Evolutionary conservation across 2,329 filamentous ascomycete species (phyloP), one percentile per base, ranked within the genome.

Genomic region (Fusarium chaquense): DNA sequence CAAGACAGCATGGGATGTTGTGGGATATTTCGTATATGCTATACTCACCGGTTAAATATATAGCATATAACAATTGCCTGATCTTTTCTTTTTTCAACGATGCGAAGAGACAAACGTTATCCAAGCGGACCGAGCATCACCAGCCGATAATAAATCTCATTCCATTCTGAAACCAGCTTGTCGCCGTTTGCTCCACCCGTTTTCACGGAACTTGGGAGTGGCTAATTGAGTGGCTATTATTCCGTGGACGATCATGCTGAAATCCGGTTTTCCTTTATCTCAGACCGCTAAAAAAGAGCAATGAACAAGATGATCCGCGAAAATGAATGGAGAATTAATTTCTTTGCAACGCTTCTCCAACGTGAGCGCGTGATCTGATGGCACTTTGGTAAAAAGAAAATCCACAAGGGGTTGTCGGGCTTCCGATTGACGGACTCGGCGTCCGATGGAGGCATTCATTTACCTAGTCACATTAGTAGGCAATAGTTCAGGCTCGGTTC

Each of bases 181-280:
- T 41, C 49, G 22, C 49, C 16, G 2, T 6, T 40, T 33, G 41
- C 58, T 44, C 63, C 63, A 62, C 55, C 33, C 12, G 6, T 15
- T 10, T 32, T 16, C 30, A 28, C 15, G 8, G 26, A 28, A 10
- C 9, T 28, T 10, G 3, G 6, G 22, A 16, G 40, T 24, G 40
- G 40, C 15, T 43, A 10, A 16, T 35, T 22, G 51, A 57, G 45
- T 61, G 26, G 43, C 13, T 15, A 50, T 32, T 43, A 22, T 66
- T 66, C 36, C 35, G 49, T 50, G 44, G 62, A 28, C 56, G 62
- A 66, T 66, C 62, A 57, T 67, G 62, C 44, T 50, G 41, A 30
- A 67, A 66, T 55, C 63, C 60, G 49, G 63, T 66, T 66, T 66
- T 45, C 22, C 12, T 26, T n/a, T 26, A 22, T 41, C 26, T 26